Conservation (phyloP, 148 eudicot genomes). For the Chenopodium album region DNA sequence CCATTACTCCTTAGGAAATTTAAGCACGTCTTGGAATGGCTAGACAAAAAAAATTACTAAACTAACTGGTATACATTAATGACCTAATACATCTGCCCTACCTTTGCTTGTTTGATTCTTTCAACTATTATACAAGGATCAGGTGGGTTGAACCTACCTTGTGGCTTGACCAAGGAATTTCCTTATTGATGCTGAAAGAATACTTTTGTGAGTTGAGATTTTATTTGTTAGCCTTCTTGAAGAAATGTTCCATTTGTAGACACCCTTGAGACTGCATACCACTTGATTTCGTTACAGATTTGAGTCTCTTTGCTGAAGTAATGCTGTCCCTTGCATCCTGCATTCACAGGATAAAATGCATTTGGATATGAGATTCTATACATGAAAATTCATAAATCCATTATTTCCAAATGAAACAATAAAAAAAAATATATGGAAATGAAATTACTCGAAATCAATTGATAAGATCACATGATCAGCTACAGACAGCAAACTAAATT, state of each 20-base stretch:
- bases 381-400: not conserved
- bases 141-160: not conserved
- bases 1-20: not conserved
- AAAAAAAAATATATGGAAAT: not conserved
- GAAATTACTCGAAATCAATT: not conserved
- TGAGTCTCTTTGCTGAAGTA: conserved; percentile 46
- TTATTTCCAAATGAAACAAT: not conserved
- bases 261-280: conserved; percentile 51
- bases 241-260: conserved; percentile 77
- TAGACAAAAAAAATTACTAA: not conserved
- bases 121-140: not conserved
- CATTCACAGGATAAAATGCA: conserved; percentile 1
- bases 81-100: not conserved
- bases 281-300: conserved; percentile 48
- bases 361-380: not conserved
- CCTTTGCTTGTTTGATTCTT: not conserved
- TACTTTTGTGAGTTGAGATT: not conserved
- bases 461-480: not conserved
- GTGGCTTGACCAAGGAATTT: not conserved
- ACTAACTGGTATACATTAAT: not conserved
- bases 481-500: not conserved
- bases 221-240: conserved; percentile 41
- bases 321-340: conserved; percentile 51
- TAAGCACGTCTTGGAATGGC: not conserved
- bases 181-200: not conserved